Conservation (phyloP, 1,139 yeast genomes). For the Candida mesenterica region DNA sequence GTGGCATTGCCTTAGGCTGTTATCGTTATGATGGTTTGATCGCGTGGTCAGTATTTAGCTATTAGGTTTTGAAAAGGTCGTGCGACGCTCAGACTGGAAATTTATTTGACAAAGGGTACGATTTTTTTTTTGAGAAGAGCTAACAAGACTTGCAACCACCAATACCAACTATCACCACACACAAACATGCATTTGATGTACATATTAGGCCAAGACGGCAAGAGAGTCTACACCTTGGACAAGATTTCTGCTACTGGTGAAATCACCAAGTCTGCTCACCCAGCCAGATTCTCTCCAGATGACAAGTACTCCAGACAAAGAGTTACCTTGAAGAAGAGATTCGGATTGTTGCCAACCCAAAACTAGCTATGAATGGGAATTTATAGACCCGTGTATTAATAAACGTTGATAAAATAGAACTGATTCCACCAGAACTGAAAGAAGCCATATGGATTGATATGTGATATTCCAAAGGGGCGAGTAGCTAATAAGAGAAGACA, state of each 20-base stretch:
- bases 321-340: conserved; percentile 96
- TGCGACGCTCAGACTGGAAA: not conserved
- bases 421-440: too few relatives aligned
- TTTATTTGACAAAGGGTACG: not conserved
- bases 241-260: conserved; percentile 82
- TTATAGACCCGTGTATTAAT: not conserved
- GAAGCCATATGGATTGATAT: too few relatives aligned
- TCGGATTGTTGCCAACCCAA: conserved; percentile 84
- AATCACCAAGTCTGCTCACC: conserved; percentile 98
- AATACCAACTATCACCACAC: conserved; percentile 15
- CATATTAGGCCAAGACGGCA: conserved; percentile 91
- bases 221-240: conserved; percentile 89
- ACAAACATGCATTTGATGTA: conserved; percentile 99
- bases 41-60: not conserved
- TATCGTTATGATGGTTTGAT: too few relatives aligned
- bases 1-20: conserved; percentile 24
- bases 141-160: not conserved
- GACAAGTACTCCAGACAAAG: conserved; percentile 99
- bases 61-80: not conserved
- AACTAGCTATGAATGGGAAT: conserved; percentile 30
- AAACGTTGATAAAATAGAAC: conserved; percentile 2
- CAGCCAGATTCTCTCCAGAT: conserved; percentile 99
- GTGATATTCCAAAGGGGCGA: too few relatives aligned
- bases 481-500: too few relatives aligned
- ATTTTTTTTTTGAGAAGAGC: conserved; percentile 7